Percentiles rank a stretch among this genome's conserved stretches.
phyloP scores from a whole-genome alignment of 2,329 filamentous ascomycete species.

The Alternaria sp. region DNA sequence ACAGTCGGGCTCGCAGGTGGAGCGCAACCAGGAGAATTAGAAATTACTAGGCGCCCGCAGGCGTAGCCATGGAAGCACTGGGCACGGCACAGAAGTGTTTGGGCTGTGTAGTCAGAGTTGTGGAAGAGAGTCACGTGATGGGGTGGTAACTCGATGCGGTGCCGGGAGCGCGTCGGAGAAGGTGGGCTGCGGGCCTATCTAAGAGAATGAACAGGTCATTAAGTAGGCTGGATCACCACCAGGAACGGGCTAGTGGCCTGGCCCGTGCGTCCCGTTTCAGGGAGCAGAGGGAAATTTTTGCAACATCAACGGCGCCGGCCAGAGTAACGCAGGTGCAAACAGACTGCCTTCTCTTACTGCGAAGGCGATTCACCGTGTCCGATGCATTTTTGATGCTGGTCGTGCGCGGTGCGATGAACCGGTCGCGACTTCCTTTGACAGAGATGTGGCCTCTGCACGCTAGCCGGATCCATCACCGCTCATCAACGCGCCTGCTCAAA shows the following conservation, averaged over 20 bases:
- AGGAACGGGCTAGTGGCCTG: slow-evolving; percentile 24
- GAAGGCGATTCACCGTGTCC: neutral
- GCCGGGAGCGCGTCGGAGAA: slow-evolving; percentile 36
- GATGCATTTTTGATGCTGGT: neutral
- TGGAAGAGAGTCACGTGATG: slow-evolving; percentile 29
- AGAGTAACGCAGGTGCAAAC: neutral
- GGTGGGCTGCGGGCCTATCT: slow-evolving; percentile 41
- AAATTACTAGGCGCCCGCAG: slow-evolving; percentile 34
- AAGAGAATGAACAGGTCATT: slow-evolving; percentile 26
- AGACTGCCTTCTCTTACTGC: neutral
- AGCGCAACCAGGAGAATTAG: slow-evolving; percentile 22
- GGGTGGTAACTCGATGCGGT: slow-evolving; percentile 30
- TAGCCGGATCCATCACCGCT: slow-evolving; percentile 31
- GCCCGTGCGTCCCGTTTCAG: slow-evolving; percentile 36
- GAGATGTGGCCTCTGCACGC: slow-evolving; percentile 25
- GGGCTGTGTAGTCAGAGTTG: slow-evolving; percentile 2
- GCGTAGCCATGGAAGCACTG: slow-evolving; percentile 30
- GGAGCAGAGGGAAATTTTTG: slow-evolving; percentile 37
- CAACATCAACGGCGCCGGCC: slow-evolving; percentile 29
- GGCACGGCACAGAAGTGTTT: neutral
- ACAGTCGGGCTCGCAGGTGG: slow-evolving; percentile 12
- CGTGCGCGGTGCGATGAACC: slow-evolving; percentile 6
- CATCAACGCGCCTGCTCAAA: slow-evolving; percentile 16
- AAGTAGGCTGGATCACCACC: slow-evolving; percentile 23
- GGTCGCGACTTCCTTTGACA: slow-evolving; percentile 23